Percentiles rank a stretch among this genome's conserved stretches.
Conservation (phyloP, 2,329 filamentous ascomycete species). For the Scedosporium aurantiacum region DNA sequence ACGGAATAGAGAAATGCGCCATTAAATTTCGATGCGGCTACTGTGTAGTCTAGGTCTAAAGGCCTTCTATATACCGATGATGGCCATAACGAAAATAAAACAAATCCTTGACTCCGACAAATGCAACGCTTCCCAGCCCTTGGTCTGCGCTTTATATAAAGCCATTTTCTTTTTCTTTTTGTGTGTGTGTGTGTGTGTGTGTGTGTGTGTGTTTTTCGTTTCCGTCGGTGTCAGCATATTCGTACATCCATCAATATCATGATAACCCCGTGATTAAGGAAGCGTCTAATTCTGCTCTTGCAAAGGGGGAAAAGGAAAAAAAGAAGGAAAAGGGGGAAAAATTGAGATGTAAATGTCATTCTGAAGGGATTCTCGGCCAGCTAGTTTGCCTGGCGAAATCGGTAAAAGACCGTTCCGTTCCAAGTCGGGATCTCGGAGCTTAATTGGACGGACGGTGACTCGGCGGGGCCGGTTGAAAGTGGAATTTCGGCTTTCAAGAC, state of each 20-base stretch:
- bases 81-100: slow-evolving; percentile 6
- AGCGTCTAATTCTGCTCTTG: background rate
- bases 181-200: too few relatives aligned
- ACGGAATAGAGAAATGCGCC: too few relatives aligned
- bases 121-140: slow-evolving; percentile 27
- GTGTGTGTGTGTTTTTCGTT: too few relatives aligned
- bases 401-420: background rate
- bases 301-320: background rate
- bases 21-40: too few relatives aligned
- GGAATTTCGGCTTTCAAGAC: background rate
- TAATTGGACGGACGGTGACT: background rate
- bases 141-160: slow-evolving; percentile 20
- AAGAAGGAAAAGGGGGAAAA: background rate
- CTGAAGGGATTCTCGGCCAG: background rate
- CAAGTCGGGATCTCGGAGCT: background rate
- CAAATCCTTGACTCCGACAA: slow-evolving; percentile 14
- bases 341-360: background rate
- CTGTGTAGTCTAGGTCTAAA: slow-evolving; percentile 5
- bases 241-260: background rate
- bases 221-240: slow-evolving; percentile 3
- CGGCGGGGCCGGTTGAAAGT: background rate
- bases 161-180: background rate
- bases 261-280: background rate
- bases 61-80: background rate
- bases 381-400: background rate